Base-by-base conservation (phyloP, 2,329 filamentous ascomycete genomes). In the Seiridium unicorne region DNA sequence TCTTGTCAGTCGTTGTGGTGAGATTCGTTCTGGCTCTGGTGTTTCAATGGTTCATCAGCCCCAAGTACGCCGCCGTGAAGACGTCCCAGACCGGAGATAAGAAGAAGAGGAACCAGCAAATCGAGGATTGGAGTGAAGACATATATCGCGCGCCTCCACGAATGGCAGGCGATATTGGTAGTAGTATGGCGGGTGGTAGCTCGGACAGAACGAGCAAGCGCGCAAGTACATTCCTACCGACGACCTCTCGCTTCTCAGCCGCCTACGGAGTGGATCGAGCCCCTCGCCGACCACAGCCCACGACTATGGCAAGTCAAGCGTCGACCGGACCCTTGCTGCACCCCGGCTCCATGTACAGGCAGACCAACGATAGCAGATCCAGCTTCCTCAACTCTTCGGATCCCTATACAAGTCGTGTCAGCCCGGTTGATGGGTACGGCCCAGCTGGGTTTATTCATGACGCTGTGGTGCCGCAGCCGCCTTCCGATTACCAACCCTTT, bases 71-170 rank as follows among this genome's bases (percentile, higher is more conserved):
- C 3, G 92, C 94, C 0, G 79, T 84, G 53, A 97, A 92, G 76
- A 96, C 94, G 0, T 94, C 92, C 2, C 89, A 96, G 74, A 87
- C 87, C 13, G 87, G 89, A 4, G 87, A 95, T 73, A 86, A 89
- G 65, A 93, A 94, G 73, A 90, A 93, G 77, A 88, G 95, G 61
- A 90, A 93, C 67, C 88, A 90, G 67, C 93, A 98, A 77, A 99
- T 99, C 65, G 95, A 99, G 74, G 94, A 97, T 69, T 99, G 95
- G 95, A 90, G 89, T 11, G 92, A 98, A 65, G 95, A 99, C 71
- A 99, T 99, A 68, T 98, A 99, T 75, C 90, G 93, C 48, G 91
- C 94, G 3, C 92, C 93, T 32, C 88, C 90, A 58, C 90, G 93
- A 65, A 82, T 97, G 64, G 85, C 89, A 3, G 95, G 87, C 18